A percentile compares a stretch with the other conserved stretches of the same genome.
Conservation (phyloP, 2,329 filamentous ascomycete species). For the Ascochyta lentis region DNA sequence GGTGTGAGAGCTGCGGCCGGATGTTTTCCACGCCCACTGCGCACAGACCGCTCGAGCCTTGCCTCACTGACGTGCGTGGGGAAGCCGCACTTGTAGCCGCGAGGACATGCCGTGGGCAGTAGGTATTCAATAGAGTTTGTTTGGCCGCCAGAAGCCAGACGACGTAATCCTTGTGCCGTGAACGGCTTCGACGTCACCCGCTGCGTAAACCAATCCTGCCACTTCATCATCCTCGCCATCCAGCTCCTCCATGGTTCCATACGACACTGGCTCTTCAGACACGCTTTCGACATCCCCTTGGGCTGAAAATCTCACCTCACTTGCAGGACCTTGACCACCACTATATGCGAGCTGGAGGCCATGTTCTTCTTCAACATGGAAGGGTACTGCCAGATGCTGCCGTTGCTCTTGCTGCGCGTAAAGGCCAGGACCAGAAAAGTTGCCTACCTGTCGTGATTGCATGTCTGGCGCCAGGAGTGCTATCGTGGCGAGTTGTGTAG, state of each 20-base stretch:
- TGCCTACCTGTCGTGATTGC: conserved; percentile 13
- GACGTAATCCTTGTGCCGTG: conserved; percentile 21
- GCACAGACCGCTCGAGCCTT: conserved; percentile 11
- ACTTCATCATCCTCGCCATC: neutral
- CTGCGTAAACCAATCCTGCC: neutral
- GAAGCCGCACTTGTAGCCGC: neutral
- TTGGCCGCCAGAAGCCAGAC: conserved; percentile 53
- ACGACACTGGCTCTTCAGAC: neutral
- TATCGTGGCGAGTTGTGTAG: conserved; percentile 22
- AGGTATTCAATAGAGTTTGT: conserved; percentile 52
- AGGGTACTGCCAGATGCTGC: conserved; percentile 8
- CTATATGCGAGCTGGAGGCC: neutral
- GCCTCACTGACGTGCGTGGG: conserved; percentile 10
- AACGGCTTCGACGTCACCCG: conserved; percentile 8
- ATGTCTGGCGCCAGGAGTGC: conserved; percentile 18
- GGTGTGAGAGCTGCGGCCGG: conserved; percentile 26
- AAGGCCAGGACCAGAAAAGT: conserved; percentile 27
- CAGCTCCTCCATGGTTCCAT: neutral
- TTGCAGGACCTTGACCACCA: neutral
- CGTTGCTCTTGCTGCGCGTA: conserved; percentile 38
- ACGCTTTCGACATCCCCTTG: neutral
- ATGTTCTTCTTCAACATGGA: neutral
- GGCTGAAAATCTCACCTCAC: neutral
- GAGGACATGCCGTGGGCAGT: neutral
- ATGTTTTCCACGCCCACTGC: conserved; percentile 12